These are phyloP conservation scores for Fusarium dlaminii DNA, from an alignment of 2,329 filamentous ascomycete genomes.

Conservation along the genomic window DNA sequence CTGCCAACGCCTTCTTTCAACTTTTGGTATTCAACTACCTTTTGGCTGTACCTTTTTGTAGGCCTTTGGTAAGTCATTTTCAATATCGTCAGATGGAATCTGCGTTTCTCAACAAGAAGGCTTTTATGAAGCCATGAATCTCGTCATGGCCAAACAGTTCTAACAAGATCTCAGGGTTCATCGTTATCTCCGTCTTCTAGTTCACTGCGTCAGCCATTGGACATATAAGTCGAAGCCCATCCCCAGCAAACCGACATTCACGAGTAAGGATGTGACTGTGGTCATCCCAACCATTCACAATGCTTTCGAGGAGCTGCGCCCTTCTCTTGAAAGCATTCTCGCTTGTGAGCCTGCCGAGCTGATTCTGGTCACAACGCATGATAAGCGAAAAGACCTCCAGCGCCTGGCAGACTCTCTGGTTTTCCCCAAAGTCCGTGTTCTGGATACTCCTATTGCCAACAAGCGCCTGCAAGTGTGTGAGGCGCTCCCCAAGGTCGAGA, in stretches of 20 bases:
- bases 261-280: constrained; percentile 86
- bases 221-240: constrained; percentile 85
- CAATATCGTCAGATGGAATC: background rate
- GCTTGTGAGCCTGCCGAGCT: constrained; percentile 75
- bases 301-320: constrained; percentile 81
- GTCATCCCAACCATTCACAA: constrained; percentile 94
- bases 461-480: constrained; percentile 94
- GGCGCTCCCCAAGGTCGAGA: constrained; percentile 85
- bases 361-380: constrained; percentile 86
- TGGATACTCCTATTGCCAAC: constrained; percentile 86
- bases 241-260: constrained; percentile 81
- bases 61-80: constrained; percentile 57
- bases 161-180: constrained; percentile 70
- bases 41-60: constrained; percentile 58
- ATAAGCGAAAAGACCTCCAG: constrained; percentile 76
- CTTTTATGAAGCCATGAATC: background rate
- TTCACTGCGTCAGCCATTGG: constrained; percentile 89
- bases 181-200: constrained; percentile 85
- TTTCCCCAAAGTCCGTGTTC: constrained; percentile 73
- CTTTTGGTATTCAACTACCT: constrained; percentile 55
- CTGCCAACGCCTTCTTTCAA: constrained; percentile 40
- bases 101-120: background rate
- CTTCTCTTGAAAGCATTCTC: constrained; percentile 82
- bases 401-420: constrained; percentile 70
- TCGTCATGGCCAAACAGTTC: background rate